phyloP scores from a whole-genome alignment of 768 basidiomycete species.

The Russula sp. region DNA sequence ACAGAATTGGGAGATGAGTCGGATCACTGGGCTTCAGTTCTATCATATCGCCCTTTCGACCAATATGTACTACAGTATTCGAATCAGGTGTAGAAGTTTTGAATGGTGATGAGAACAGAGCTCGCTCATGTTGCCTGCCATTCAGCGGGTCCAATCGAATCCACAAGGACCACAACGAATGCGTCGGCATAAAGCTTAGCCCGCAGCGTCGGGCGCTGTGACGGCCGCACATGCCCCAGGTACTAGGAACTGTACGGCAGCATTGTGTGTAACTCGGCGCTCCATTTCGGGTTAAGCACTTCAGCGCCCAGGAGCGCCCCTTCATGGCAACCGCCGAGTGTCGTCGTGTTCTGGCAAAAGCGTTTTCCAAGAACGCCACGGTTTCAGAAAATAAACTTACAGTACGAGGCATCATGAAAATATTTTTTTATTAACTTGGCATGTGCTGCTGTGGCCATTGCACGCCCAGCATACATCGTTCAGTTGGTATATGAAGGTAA shows the following conservation, averaged over 20 bases:
- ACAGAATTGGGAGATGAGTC: background rate
- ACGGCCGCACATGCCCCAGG: no score
- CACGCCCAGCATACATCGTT: background rate
- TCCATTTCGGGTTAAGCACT: background rate
- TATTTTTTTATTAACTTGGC: no score
- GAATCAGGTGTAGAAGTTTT: background rate
- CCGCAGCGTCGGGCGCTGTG: background rate
- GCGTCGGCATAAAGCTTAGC: background rate
- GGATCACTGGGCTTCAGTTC: background rate
- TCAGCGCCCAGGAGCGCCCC: no score
- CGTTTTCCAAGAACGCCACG: no score
- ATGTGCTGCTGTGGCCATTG: no score
- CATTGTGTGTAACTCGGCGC: background rate
- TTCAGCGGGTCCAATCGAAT: no score
- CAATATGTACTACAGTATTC: background rate
- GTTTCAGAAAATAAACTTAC: no score
- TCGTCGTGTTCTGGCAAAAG: no score
- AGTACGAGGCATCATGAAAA: no score
- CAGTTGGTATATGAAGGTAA: background rate
- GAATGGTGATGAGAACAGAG: background rate
- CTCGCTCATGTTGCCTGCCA: no score
- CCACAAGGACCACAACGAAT: background rate
- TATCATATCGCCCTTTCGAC: no score
- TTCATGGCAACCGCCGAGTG: no score
- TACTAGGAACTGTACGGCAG: background rate